Evolutionary conservation across 345 rosid genomes (phyloP).

Genomic region (Arabis hirsuta): DNA sequence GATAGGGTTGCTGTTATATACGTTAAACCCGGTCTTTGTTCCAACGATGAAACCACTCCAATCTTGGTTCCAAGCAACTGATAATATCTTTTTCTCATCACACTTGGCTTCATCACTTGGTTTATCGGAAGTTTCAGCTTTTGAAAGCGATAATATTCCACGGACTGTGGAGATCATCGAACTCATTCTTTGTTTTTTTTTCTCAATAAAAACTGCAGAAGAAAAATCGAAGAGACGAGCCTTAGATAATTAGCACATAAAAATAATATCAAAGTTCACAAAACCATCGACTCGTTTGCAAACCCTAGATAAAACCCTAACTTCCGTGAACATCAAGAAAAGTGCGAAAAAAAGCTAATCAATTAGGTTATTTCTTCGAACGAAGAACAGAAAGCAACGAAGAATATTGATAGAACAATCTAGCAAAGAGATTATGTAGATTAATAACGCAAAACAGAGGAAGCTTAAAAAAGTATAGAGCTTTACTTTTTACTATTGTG

Average conservation of each 20-base stretch:
- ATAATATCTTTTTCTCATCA: constrained; percentile 55
- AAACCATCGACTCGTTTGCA: neutral
- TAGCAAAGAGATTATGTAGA: neutral
- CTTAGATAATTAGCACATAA: no score
- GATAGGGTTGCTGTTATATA: constrained; percentile 72
- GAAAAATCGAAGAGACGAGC: neutral
- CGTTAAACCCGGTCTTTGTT: constrained; percentile 66
- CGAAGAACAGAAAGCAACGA: neutral
- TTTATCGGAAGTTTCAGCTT: constrained; percentile 36
- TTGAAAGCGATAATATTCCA: constrained; percentile 41
- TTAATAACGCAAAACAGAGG: neutral
- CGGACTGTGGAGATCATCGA: constrained; percentile 56
- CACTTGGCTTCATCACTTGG: constrained; percentile 37
- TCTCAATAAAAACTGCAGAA: neutral
- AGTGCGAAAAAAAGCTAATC: neutral
- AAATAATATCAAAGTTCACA: neutral
- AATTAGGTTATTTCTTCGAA: neutral
- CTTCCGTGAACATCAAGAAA: neutral
- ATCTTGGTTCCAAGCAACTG: constrained; percentile 80
- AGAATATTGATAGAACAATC: neutral
- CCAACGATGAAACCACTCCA: constrained; percentile 80
- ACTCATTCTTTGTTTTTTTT: constrained; percentile 43
- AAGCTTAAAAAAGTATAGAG: neutral
- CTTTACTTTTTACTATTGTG: neutral
- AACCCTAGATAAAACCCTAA: constrained; percentile 16